A percentile compares a stretch with the other conserved stretches of the same genome.
Evolutionary conservation across 768 basidiomycete species (phyloP).

Genomic region (Tulasnella sp.): DNA sequence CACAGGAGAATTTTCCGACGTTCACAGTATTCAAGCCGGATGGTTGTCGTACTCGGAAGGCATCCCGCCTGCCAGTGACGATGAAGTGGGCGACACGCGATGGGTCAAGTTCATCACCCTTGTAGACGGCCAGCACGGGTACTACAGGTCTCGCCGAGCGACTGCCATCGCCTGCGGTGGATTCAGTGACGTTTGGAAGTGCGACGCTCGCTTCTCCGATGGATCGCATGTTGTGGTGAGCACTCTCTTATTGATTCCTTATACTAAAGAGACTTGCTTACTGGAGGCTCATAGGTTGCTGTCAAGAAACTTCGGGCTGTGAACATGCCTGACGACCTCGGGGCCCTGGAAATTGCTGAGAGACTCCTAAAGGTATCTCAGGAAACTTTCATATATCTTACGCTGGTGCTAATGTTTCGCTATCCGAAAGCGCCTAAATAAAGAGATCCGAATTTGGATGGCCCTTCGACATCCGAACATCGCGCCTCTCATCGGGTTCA

Average conservation of each 20-base stretch:
- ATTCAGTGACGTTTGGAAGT: conserved; percentile 22
- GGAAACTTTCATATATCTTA: neutral
- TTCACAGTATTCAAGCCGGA: neutral
- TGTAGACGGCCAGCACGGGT: neutral
- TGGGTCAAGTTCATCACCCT: conserved; percentile 5
- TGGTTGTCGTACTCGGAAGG: neutral
- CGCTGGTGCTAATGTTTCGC: neutral
- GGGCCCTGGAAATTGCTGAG: neutral
- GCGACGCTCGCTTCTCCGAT: conserved; percentile 5
- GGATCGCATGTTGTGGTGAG: neutral
- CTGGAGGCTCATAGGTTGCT: neutral
- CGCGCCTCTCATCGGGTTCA: conserved; percentile 16
- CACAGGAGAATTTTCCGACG: neutral
- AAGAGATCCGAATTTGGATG: conserved; percentile 15
- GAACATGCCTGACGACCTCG: conserved; percentile 1
- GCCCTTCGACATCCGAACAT: conserved; percentile 11
- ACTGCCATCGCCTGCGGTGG: conserved; percentile 15
- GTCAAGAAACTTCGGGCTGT: conserved; percentile 15
- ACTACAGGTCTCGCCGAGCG: neutral
- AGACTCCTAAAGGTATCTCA: conserved; percentile 5
- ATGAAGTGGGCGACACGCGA: neutral
- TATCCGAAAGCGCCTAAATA: neutral
- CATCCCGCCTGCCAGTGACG: neutral
- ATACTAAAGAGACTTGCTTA: neutral
- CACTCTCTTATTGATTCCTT: neutral